Evolutionary conservation across 805 yeast species (phyloP).

Genomic region (Ogataea glucozyma): DNA sequence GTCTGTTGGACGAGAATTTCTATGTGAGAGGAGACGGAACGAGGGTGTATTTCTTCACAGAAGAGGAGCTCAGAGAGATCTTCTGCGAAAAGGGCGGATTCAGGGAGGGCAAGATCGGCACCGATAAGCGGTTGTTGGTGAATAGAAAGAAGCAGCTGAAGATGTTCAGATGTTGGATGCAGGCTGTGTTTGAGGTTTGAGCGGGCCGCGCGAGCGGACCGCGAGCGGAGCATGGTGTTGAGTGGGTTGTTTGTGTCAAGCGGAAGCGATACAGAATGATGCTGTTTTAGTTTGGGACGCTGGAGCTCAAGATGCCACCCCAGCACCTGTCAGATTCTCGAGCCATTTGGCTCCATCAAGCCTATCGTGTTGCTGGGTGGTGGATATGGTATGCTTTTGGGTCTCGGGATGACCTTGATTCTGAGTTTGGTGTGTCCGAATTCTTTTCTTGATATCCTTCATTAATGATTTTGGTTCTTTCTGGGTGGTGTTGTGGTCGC

Average conservation of each 20-base stretch:
- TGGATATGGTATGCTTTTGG: no score
- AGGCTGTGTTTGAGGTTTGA: constrained; percentile 70
- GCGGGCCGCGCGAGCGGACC: background rate
- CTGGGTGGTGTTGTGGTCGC: no score
- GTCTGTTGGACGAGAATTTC: constrained; percentile 87
- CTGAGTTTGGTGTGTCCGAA: no score
- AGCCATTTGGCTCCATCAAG: no score
- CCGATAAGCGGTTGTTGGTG: constrained; percentile 87
- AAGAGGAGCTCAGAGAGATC: constrained; percentile 79
- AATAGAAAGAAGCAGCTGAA: constrained; percentile 89
- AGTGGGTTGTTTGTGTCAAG: background rate
- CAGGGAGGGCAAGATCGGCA: constrained; percentile 73
- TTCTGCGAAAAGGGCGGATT: constrained; percentile 60
- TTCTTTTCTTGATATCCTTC: no score
- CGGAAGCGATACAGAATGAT: no score
- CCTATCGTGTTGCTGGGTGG: no score
- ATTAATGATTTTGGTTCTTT: no score
- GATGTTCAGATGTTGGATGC: constrained; percentile 97
- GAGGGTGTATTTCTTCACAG: constrained; percentile 94
- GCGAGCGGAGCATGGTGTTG: background rate
- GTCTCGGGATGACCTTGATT: no score
- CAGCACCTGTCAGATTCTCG: no score
- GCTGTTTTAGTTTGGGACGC: no score
- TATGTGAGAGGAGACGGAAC: constrained; percentile 98
- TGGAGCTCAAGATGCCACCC: no score